Percentiles rank a stretch among this genome's conserved stretches.
phyloP scores from a whole-genome alignment of 371 early-diverging fungal genomes.

The Apophysomyces trapeziformis region DNA sequence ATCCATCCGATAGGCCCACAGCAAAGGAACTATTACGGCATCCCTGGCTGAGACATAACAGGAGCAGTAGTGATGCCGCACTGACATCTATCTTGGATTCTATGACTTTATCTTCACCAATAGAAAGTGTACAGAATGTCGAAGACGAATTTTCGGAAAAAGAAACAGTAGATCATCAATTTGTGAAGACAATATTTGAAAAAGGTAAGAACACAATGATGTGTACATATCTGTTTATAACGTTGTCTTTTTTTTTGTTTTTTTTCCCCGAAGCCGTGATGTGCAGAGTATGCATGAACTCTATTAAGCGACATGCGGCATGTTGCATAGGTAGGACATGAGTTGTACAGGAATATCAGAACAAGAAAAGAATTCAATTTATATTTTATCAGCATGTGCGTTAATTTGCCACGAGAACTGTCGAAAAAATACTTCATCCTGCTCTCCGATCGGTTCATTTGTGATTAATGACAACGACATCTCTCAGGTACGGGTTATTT shows the following conservation, averaged over 20 bases:
- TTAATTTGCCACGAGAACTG: slow-evolving; percentile 46
- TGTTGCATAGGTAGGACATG: slow-evolving; percentile 24
- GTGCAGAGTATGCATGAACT: slow-evolving; percentile 34
- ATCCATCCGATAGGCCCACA: slow-evolving; percentile 67
- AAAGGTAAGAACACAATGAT: slow-evolving; percentile 20
- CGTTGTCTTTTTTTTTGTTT: background rate
- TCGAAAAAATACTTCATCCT: slow-evolving; percentile 27
- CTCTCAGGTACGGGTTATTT: background rate
- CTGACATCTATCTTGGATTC: slow-evolving; percentile 17
- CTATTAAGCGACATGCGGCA: slow-evolving; percentile 28
- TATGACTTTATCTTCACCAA: slow-evolving; percentile 17
- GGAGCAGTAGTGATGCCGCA: slow-evolving; percentile 1
- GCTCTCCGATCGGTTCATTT: slow-evolving; percentile 23
- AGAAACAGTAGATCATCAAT: slow-evolving; percentile 24
- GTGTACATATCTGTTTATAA: background rate
- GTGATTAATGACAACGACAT: background rate
- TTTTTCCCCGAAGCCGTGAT: slow-evolving; percentile 19
- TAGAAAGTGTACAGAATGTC: slow-evolving; percentile 10
- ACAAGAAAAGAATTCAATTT: background rate
- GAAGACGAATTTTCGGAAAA: slow-evolving; percentile 12
- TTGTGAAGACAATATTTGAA: slow-evolving; percentile 32
- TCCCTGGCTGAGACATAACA: slow-evolving; percentile 57
- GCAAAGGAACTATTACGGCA: slow-evolving; percentile 68
- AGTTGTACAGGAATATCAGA: background rate
- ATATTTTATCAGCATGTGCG: slow-evolving; percentile 28